A percentile compares a stretch with the other conserved stretches of the same genome.
phyloP scores from a whole-genome alignment of 169 alveolate genomes.

The Plasmodium relictum region DNA sequence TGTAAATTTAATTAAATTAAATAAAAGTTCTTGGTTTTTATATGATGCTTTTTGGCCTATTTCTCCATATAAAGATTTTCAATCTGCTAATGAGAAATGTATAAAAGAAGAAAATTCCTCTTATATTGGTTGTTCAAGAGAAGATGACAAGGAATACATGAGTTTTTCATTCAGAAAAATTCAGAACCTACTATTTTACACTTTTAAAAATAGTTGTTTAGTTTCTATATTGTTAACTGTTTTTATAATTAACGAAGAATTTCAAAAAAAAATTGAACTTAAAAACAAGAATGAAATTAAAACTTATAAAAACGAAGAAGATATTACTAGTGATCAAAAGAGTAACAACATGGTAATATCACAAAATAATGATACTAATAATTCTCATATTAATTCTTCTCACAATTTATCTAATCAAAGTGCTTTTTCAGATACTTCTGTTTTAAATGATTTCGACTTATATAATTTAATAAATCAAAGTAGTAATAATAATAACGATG shows the following conservation, averaged over 20 bases:
- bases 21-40: slow-evolving; percentile 43
- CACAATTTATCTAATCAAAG: background rate
- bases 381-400: background rate
- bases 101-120: slow-evolving; percentile 64
- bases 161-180: slow-evolving; percentile 25
- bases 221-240: slow-evolving; percentile 30
- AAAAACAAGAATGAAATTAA: background rate
- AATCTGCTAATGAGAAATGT: slow-evolving; percentile 55
- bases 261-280: slow-evolving; percentile 4
- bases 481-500: background rate
- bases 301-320: background rate
- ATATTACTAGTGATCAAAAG: background rate
- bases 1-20: slow-evolving; percentile 43
- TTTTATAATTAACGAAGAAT: slow-evolving; percentile 33
- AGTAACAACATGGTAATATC: background rate
- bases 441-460: background rate
- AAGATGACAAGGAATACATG: slow-evolving; percentile 51
- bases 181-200: slow-evolving; percentile 32
- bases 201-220: slow-evolving; percentile 53
- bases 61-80: slow-evolving; percentile 49
- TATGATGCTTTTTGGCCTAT: slow-evolving; percentile 75
- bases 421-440: background rate
- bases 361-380: background rate
- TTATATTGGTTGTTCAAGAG: slow-evolving; percentile 57
- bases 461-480: background rate